Base-by-base conservation (phyloP, 192 early-diverging fungal genomes). In the Mortierella antarctica region DNA sequence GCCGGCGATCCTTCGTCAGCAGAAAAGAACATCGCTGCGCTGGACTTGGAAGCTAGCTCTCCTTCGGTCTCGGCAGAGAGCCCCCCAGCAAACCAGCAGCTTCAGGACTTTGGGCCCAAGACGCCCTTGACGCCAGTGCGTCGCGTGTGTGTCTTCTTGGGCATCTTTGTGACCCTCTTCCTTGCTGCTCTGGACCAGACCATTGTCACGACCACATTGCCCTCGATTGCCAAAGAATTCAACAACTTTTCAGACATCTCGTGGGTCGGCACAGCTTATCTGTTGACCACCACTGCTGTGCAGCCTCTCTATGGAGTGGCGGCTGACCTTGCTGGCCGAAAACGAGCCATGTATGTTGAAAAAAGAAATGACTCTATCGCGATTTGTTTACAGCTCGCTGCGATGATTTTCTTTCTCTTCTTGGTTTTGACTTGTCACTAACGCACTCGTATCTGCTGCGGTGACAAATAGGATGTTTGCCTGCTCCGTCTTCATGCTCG, bases 181-280 rank as follows among this genome's bases (percentile, higher is more conserved):
- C 66, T 90, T 41, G 84, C 85, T 11, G 82, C 85, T 0, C 73
- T 89, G 11, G 89, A 90, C 71, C 86, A 83, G 62, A 89, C 91
- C 1, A 91, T 92, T 20, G 87, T 92, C 53, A 80, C 84, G n/a
- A 89, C 86, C 0, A 86, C 86, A 41, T 62, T 91, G 45, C 90
- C 90, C 0, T 77, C 68, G 1, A 89, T 92, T 44, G 76, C 86
- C 45, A 78, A 83, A 17, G 74, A 89, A 2, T 91, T 90, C 53
- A 61, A 91, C 18, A 84, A 90, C 5, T 82, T 89, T 45, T 74
- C 83, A n/a, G 85, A 89, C 57, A 86, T 92, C 21, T 86, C 92
- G 4, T 96, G 95, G 95, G 88, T 96, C 53, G 94, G 91, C 21
- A 89, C 87, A 15, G 86, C 87, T 15, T 94, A 91, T 46, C 73